Percentiles rank a stretch among this genome's conserved stretches.
Evolutionary conservation across 148 eudicot species (phyloP).

Genomic region (Rhododendron kiyosumense): DNA sequence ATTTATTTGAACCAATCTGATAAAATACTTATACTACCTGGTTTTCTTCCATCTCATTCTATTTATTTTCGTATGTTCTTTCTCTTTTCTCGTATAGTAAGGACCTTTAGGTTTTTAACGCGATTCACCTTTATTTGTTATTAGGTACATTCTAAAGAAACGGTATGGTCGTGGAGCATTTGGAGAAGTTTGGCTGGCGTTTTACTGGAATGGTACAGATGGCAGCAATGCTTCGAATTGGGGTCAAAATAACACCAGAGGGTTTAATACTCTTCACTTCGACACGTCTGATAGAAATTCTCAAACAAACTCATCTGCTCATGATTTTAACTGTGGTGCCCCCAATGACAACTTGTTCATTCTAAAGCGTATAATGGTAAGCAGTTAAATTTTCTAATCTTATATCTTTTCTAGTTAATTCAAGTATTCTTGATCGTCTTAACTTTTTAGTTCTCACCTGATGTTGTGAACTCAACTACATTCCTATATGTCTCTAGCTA

Average conservation of each 20-base stretch:
- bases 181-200: conserved; percentile 99
- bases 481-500: background rate
- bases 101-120: background rate
- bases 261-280: conserved; percentile 24
- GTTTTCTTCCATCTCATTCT: background rate
- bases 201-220: conserved; percentile 82
- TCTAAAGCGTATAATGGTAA: conserved; percentile 95
- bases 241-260: conserved; percentile 29
- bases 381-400: background rate
- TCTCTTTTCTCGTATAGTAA: background rate
- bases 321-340: conserved; percentile 34
- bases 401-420: background rate
- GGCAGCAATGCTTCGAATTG: conserved; percentile 29
- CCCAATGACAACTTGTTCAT: conserved; percentile 56
- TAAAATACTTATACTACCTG: background rate
- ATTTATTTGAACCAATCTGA: background rate
- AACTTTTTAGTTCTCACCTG: background rate
- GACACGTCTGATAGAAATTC: conserved; percentile 28
- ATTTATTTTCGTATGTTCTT: background rate
- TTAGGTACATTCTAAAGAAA: conserved; percentile 77
- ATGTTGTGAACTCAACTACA: background rate
- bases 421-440: background rate
- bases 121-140: background rate
- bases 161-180: conserved; percentile 93
- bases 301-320: conserved; percentile 24